Base-by-base conservation (phyloP, 192 early-diverging fungal species). In the Phycomyces blakesleeanus region DNA sequence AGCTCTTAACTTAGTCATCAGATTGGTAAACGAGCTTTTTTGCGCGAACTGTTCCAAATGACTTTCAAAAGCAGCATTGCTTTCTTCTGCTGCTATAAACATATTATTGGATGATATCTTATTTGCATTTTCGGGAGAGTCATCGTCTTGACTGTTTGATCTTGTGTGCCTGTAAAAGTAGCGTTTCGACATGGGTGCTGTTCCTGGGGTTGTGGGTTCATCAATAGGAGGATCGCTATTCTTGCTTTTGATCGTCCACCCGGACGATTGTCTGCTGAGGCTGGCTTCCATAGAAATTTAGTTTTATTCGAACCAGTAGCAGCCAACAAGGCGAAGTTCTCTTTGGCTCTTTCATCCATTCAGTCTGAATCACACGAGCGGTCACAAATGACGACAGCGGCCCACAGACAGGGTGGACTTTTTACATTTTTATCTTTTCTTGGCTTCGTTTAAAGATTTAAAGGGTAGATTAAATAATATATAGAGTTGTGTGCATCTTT, bases 31-130 rank as follows among this genome's bases (percentile, higher is more conserved):
- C 12, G 40, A 3, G 16, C 56, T 25, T 14, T 65, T 41, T 21
- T 47, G 39, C 12, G 40, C 52, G 34, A 65, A 65, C 25, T 55
- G 5, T 47, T 55, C 55, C 5, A 65, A n/a, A 25, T 44, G 39
- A 22, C 24, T 65, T 38, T 65, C 63, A 57, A 65, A 65, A 9
- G 40, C 40, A 24, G 52, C 18, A 21, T 34, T 55, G 18, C 54
- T 57, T 22, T 65, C 63, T 55, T 27, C 18, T 37, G 37, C 63
- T 40, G 52, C 42, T 12, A 57, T 24, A 15, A 57, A 37, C 18
- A 57, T 39, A 18, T 61, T 61, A 38, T 38, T 56, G 26, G 18
- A 29, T 51, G 21, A 7, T 26, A 21, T 21, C 21, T 21, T 53
- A 38, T 27, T 57, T 40, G 9, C 26, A 11, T n/a, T 12, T 21